A percentile compares a stretch with the other conserved stretches of the same genome.
These are phyloP conservation scores for Anisodus acutangulus DNA, from an alignment of 257 asterid genomes.

Conservation along the genomic window DNA sequence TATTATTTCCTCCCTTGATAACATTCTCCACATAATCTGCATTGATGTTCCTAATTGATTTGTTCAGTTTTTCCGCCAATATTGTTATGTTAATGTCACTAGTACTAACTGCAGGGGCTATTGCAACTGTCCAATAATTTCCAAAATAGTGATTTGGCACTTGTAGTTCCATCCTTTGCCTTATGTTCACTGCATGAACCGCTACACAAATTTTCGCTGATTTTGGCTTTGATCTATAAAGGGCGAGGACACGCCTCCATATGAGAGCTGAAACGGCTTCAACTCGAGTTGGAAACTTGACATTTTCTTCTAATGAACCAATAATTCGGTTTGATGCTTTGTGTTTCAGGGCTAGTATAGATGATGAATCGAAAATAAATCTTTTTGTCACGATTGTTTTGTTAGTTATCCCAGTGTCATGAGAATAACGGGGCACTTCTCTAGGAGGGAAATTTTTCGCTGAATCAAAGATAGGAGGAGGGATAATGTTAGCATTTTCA, in stretches of 20 bases:
- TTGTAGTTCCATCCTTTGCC: slow-evolving; percentile 34
- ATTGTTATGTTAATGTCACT: background rate
- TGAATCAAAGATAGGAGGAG: slow-evolving; percentile 28
- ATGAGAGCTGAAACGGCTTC: slow-evolving; percentile 42
- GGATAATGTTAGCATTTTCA: background rate
- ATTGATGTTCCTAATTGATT: slow-evolving; percentile 25
- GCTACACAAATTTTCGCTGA: background rate
- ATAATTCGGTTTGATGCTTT: background rate
- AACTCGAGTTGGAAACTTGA: slow-evolving; percentile 38
- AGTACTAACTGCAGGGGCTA: background rate
- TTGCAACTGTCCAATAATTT: slow-evolving; percentile 22
- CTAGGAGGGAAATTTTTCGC: slow-evolving; percentile 27
- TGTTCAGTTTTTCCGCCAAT: slow-evolving; percentile 13
- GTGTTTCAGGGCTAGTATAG: background rate
- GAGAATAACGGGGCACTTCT: background rate
- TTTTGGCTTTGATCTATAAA: background rate
- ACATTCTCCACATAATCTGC: background rate
- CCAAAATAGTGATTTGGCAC: slow-evolving; percentile 30
- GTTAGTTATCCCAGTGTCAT: background rate
- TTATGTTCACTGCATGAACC: slow-evolving; percentile 43
- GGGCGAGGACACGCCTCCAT: slow-evolving; percentile 38
- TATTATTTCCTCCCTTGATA: background rate
- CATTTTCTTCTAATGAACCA: background rate
- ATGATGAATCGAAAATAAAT: slow-evolving; percentile 32
- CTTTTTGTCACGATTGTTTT: slow-evolving; percentile 27